phyloP scores from a whole-genome alignment of 1,139 yeast genomes.

The Debaryomyces nepalensis region DNA sequence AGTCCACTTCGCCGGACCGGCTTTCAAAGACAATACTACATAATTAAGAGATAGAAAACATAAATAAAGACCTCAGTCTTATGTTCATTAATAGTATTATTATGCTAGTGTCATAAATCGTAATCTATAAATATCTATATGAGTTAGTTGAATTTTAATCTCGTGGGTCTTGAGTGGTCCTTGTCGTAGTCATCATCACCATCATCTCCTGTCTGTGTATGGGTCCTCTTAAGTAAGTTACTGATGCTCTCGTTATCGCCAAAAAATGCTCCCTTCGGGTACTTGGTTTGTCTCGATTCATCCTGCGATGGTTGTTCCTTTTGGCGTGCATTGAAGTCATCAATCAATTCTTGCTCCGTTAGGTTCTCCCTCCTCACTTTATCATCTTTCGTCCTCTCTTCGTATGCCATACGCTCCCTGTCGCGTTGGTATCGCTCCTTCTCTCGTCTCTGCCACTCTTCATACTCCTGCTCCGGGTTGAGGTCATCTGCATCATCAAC shows the following conservation, averaged over 20 bases:
- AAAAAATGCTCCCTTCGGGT: constrained; percentile 18
- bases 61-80: too few relatives aligned
- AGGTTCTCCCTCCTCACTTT: constrained; percentile 18
- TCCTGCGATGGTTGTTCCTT: not conserved
- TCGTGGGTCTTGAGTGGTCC: constrained; percentile 30
- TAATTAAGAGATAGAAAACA: too few relatives aligned
- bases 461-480: constrained; percentile 43
- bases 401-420: constrained; percentile 24
- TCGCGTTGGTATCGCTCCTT: constrained; percentile 35
- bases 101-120: constrained; percentile 7
- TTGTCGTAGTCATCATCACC: constrained; percentile 20
- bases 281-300: not conserved
- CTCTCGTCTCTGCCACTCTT: constrained; percentile 44
- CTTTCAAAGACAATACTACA: not conserved
- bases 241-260: constrained; percentile 18
- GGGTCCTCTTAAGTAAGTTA: constrained; percentile 22
- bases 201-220: constrained; percentile 19
- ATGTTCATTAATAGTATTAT: too few relatives aligned
- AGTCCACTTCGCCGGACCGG: not conserved
- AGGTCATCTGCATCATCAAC: constrained; percentile 47
- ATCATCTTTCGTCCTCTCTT: constrained; percentile 32
- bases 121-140: constrained; percentile 8
- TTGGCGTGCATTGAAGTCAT: constrained; percentile 14
- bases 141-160: constrained; percentile 19
- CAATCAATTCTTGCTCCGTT: constrained; percentile 19